Evolutionary conservation across 257 asterid genomes (phyloP).

Genomic region (Scutellaria galericulata): DNA sequence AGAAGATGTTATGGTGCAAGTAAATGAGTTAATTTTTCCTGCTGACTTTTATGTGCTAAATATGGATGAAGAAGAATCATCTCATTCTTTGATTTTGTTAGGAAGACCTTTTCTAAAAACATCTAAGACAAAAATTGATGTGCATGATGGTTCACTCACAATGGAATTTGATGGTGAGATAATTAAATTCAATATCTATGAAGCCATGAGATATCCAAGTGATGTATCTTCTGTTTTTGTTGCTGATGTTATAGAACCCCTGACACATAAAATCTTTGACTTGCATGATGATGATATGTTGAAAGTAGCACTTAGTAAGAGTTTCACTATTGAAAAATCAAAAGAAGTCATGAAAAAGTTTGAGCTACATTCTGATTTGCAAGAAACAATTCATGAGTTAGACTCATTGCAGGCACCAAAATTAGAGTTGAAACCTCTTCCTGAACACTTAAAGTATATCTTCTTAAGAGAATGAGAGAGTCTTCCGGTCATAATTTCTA

Average conservation of each 20-base stretch:
- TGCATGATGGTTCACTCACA: not conserved
- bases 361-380: too few relatives aligned
- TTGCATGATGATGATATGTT: too few relatives aligned
- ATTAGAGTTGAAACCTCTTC: too few relatives aligned
- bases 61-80: not conserved
- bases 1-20: not conserved
- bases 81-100: not conserved
- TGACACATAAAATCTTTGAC: too few relatives aligned
- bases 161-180: not conserved
- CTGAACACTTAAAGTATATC: too few relatives aligned
- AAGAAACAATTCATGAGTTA: not conserved
- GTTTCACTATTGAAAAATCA: too few relatives aligned
- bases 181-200: too few relatives aligned
- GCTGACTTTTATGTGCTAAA: not conserved
- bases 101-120: not conserved
- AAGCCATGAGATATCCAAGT: conserved; percentile 1
- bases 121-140: not conserved
- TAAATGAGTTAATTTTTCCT: not conserved
- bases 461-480: too few relatives aligned
- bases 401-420: not conserved
- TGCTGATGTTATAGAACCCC: not conserved
- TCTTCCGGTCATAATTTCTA: too few relatives aligned
- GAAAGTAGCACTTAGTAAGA: too few relatives aligned
- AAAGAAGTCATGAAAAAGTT: too few relatives aligned
- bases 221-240: not conserved